Base-by-base conservation (phyloP, 1,139 yeast genomes). In the Hansenula lynferdii region DNA sequence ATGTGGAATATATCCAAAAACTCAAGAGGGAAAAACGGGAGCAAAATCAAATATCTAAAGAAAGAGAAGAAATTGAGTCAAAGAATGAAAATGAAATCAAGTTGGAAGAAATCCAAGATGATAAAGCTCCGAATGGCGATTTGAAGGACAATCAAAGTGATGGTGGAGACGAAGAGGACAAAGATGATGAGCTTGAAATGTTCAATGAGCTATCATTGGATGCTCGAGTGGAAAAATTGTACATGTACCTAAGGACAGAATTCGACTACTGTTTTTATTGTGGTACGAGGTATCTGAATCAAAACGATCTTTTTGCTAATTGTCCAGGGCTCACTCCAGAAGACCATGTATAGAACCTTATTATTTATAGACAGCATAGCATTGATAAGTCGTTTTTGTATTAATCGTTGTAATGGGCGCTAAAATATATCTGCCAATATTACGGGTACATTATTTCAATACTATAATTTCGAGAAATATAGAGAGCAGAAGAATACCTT, bases 241-340 rank as follows among this genome's bases (percentile, higher is more conserved):
- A 62, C 23, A 44, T 48, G 8, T 67, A 65, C 41, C 54, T 73
- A 17, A 59, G 79, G 15, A 46, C 58, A 0, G 56, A 56, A 22
- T 63, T 61, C 40, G 45, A 49, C 40, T 75, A 67, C 49, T 75
- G 81, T 47, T 69, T 62, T 47, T 75, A 62, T 57, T 75, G 81
- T 48, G 78, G 77, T 1, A 51, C 52, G 9, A 48, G 47, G 29
- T 75, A 64, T 47, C 51, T 53, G 0, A 57, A 53, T 38, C 62
- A 50, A 27, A 47, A 48, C 1, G 78, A 74, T 24, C 47, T 75
- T 32, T 55, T 41, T n/a, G 47, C 46, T 7, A 52, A 58, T 38
- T 75, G 80, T 49, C 79, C 79, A 2, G 80, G 80, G 0, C 41
- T 53, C 2, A 41, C 47, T 5, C 71, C 68, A 42, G 64, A 56